Percentiles rank a stretch among this genome's conserved stretches.
Conservation (phyloP, 148 eudicot species). For the Fagopyrum tataricum region DNA sequence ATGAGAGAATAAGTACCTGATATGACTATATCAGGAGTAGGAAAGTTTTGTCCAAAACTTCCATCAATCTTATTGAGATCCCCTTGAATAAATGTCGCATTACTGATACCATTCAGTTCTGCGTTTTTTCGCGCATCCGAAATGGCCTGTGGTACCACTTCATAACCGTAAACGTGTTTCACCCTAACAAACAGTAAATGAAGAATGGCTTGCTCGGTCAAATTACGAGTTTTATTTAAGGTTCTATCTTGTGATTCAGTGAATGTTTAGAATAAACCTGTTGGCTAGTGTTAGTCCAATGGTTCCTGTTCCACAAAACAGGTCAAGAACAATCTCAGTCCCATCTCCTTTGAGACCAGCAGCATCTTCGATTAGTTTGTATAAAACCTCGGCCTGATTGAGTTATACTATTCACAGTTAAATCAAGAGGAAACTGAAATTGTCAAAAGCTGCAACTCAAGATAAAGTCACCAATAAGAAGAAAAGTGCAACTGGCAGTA, state of each 20-base stretch:
- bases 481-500: neutral
- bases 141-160: constrained; percentile 89
- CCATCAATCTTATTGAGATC: constrained; percentile 88
- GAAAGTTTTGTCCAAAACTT: constrained; percentile 69
- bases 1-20: constrained; percentile 43
- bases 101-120: constrained; percentile 57
- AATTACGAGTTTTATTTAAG: neutral
- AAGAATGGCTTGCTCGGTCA: neutral
- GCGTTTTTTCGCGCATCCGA: constrained; percentile 79
- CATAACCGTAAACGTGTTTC: constrained; percentile 85
- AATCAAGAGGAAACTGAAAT: constrained; percentile 10
- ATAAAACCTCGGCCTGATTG: constrained; percentile 89
- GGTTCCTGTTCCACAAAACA: constrained; percentile 98
- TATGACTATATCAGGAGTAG: constrained; percentile 81
- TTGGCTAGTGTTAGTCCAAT: constrained; percentile 91
- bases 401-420: constrained; percentile 9
- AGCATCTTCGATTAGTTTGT: constrained; percentile 76
- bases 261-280: constrained; percentile 31
- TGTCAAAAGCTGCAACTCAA: constrained; percentile 1
- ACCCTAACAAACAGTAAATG: constrained; percentile 33
- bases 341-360: constrained; percentile 89
- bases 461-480: neutral
- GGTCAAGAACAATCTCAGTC: constrained; percentile 82
- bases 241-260: neutral
- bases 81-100: constrained; percentile 88